Evolutionary conservation across 805 yeast species (phyloP), one percentile per base, ranked within the genome.

Genomic region (Yamadazyma philogaea): DNA sequence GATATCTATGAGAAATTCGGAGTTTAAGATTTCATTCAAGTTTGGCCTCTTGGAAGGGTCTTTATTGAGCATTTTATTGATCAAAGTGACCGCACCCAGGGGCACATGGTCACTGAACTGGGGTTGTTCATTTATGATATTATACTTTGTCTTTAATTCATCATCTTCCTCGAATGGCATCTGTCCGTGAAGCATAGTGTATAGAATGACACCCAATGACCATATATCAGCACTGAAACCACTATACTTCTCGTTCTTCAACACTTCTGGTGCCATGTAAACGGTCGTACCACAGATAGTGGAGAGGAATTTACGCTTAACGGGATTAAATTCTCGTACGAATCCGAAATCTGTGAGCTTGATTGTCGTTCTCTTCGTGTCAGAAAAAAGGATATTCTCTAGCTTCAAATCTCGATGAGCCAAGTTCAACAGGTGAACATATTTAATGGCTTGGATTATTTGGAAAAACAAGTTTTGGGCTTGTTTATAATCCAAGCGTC

Each of bases 211-310:
- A 0, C 99, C 99, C 48, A 91, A 63, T 0, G 96, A 79, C 99
- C 99, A 91, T 6, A 86, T 80, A 59, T 91, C 99, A 2, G 82
- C 80, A 52, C 84, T 82, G 49, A 79, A 75, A 0, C 97, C 98
- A 32, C 81, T 80, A 59, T 89, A 89, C 35, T 81, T 80, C 46
- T 78, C 75, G 47, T 81, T 74, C 42, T 71, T 68, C 14, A 90
- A 68, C 47, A 93, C 69, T 58, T 91, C 99, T 0, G 99, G 99
- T 0, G 99, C 96, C 96, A 91, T 90, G 59, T 91, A 91, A 3
- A 88, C 95, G 1, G 89, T 81, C 0, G 98, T 91, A 2, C 99
- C 99, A 63, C 99, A 91, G 1, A 89, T 73, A 0, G 96, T 93
- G 38, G 83, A 85, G 26, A 91, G 63, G 36, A 83, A 61, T 4